Base-by-base conservation (phyloP, 805 yeast species). In the Zygoascus flipseniorum region DNA sequence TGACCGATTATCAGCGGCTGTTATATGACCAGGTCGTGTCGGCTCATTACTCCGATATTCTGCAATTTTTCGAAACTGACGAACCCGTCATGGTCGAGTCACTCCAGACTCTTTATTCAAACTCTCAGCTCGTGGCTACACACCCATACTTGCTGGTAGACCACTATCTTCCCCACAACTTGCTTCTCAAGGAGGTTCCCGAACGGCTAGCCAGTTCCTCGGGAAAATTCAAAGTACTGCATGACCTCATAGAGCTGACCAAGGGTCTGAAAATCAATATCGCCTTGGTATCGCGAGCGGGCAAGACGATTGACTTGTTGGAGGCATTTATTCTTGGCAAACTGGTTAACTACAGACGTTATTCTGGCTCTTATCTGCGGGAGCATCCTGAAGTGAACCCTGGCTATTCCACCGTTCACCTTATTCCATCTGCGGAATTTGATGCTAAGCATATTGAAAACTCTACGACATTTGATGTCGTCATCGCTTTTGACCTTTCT, bases 1-100 rank as follows among this genome's bases (percentile, higher is more conserved):
- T 89, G 82, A 80, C 84, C 52, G 88, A 85, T 57, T 86, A 86
- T 60, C 98, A 92, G 65, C 85, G 83, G 62, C 93, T 89, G 62
- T 74, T 92, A 51, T 87, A 90, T 10, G 96, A 92, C 67, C 96
- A 89, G 65, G 89, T 93, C 31, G 86, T 92, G 11, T 86, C 96
- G 1, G 73, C 89, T 43, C 98, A 92, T 69, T 92, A 90, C 65
- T 81, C 92, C 35, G 98, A 90, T 65, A 89, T 92, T 54, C 73
- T 92, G 60, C 83, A 89, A 68, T 90, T 85, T 66, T 89, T 87
- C 63, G 95, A 89, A 65, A 72, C 65, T n/a, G 60, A 67, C 47
- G 81, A 79, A 49, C 76, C 76, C 47, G 79, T 86, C 31, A 78
- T 86, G 39, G 73, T 82, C n/a, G 87, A 87, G 62, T 83, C 95